Conservation (phyloP, 2,329 filamentous ascomycete genomes). For the Tolypocladium paradoxum region DNA sequence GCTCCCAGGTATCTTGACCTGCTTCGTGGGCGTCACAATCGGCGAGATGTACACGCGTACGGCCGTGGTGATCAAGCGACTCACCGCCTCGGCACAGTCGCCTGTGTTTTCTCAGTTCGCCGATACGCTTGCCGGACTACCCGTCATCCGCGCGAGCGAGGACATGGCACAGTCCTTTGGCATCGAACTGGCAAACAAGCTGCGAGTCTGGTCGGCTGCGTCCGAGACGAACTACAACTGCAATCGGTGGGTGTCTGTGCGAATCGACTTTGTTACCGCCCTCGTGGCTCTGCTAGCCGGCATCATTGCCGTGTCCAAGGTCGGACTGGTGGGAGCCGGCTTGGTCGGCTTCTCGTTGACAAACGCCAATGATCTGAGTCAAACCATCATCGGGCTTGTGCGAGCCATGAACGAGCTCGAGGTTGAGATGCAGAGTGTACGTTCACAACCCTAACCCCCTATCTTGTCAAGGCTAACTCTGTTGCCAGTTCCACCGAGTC, state of each 20-base stretch:
- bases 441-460: conserved; percentile 9
- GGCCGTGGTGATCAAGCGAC: conserved; percentile 33
- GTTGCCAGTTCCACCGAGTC: conserved; percentile 33
- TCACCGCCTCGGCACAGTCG: conserved; percentile 35
- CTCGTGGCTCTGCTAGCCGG: conserved; percentile 40
- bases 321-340: conserved; percentile 35
- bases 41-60: conserved; percentile 41
- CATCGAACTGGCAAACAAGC: conserved; percentile 36
- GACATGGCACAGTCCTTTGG: conserved; percentile 38
- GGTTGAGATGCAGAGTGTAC: conserved; percentile 43
- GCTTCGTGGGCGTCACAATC: conserved; percentile 31
- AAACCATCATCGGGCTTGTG: conserved; percentile 40
- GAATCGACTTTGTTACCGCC: conserved; percentile 43
- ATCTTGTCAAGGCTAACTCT: neutral
- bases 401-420: conserved; percentile 45
- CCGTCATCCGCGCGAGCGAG: conserved; percentile 39
- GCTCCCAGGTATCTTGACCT: conserved; percentile 33
- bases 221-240: conserved; percentile 41
- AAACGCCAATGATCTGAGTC: conserved; percentile 43
- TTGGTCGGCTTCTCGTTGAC: conserved; percentile 45
- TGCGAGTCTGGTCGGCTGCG: conserved; percentile 34
- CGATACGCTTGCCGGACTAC: conserved; percentile 38
- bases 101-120: conserved; percentile 48
- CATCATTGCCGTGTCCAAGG: conserved; percentile 38
- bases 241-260: conserved; percentile 46